Conservation (phyloP, 2,329 filamentous ascomycete genomes). For the Domatiomyces globalis region DNA sequence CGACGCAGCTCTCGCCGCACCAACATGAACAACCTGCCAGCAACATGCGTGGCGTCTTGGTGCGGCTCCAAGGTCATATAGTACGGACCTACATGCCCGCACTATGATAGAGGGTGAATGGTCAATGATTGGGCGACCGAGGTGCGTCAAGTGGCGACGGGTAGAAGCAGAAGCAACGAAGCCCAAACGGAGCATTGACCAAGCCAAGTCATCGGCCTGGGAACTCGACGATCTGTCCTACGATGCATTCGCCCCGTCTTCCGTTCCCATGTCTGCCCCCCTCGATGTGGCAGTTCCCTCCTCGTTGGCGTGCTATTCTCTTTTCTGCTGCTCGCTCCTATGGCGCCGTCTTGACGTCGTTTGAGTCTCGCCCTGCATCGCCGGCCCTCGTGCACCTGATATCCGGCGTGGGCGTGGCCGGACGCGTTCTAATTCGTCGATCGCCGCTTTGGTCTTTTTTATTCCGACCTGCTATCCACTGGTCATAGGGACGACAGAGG, state of each 20-base stretch:
- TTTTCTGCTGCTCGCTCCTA: no score
- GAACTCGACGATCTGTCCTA: background rate
- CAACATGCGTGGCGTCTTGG: background rate
- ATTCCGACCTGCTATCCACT: background rate
- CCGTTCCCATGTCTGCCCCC: background rate
- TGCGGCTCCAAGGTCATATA: background rate
- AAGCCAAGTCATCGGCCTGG: background rate
- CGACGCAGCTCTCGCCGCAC: background rate
- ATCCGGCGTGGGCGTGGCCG: background rate
- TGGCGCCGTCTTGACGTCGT: background rate
- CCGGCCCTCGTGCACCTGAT: background rate
- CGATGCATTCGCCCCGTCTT: background rate
- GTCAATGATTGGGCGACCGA: no score
- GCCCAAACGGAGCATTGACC: background rate
- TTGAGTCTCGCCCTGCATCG: background rate
- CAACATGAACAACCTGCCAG: background rate
- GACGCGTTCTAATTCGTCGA: conserved; percentile 1
- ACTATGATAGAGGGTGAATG: background rate
- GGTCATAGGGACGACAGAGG: background rate
- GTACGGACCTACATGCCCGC: background rate
- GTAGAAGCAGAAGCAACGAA: background rate
- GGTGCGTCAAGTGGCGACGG: background rate
- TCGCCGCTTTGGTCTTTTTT: conserved; percentile 1
- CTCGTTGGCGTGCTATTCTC: background rate
- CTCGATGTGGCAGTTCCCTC: background rate